Conservation (phyloP, 1,284 basidiomycete species). For the Exsudoporus floridanus region DNA sequence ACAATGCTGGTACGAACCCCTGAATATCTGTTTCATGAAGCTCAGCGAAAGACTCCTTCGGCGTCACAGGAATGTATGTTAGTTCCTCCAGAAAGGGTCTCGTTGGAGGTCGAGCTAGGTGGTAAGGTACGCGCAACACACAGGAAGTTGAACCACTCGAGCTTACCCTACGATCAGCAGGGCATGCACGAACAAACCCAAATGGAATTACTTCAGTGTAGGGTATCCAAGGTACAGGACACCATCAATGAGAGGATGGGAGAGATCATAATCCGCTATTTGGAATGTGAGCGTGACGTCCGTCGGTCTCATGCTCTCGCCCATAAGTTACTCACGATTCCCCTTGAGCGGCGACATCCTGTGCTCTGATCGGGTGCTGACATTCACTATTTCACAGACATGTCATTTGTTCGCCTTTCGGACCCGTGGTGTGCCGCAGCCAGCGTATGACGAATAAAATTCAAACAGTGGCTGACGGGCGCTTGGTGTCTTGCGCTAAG, state of each 20-base stretch:
- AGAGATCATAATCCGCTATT: conserved; percentile 38
- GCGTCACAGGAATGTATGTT: conserved; percentile 2
- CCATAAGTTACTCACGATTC: conserved; percentile 6
- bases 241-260: conserved; percentile 48
- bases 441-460: conserved; percentile 48
- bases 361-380: conserved; percentile 54
- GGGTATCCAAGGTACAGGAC: conserved; percentile 49
- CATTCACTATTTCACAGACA: conserved; percentile 50
- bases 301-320: not conserved
- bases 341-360: conserved; percentile 43
- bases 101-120: conserved; percentile 53
- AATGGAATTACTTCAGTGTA: conserved; percentile 43
- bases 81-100: conserved; percentile 42
- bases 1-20: conserved; percentile 7
- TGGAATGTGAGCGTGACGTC: conserved; percentile 9
- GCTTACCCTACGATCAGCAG: conserved; percentile 52
- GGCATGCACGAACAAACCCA: conserved; percentile 41
- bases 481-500: not conserved
- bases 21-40: conserved; percentile 9
- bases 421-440: conserved; percentile 43
- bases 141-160: not conserved
- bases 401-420: conserved; percentile 38
- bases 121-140: conserved; percentile 1
- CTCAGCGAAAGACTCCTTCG: conserved; percentile 2
- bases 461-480: conserved; percentile 47